Evolutionary conservation across 2,329 filamentous ascomycete species (phyloP), one percentile per base, ranked within the genome.

Genomic region (Emmonsiellopsis sp.): DNA sequence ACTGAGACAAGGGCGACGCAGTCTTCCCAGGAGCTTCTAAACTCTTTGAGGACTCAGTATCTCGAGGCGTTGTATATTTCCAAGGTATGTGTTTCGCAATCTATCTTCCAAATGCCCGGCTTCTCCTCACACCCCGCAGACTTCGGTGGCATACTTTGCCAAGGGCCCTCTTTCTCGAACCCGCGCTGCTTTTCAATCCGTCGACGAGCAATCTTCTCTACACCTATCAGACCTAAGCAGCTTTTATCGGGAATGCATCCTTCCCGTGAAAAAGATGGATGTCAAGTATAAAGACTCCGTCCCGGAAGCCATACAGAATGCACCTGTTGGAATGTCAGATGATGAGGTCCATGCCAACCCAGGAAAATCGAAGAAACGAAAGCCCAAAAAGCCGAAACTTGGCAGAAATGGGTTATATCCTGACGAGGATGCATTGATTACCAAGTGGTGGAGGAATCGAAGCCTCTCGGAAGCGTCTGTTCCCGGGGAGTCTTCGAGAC

Each of bases 141-240:
- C 73, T n/a, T 75, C 74, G 32, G 63, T 77, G 52, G 75, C 74
- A 52, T 77, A 77, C 58, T 77, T 77, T 60, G 74, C 74, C 37
- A 77, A 77, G 63, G 74, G 75, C 4, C 74, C 75, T 13, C 61
- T 77, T 49, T 68, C 74, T 11, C 71, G 75, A 32, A 74, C 71
- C 32, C 70, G 75, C 34, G 68, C 64, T 40, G 65, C 67, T 49
- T 70, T 71, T 34, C 66, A 69, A 53, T 59, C 62, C 8, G 54
- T 61, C 9, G 64, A 58, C n/a, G 45, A 55, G 36, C 56, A 61
- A 31, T 57, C 61, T 10, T 46, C 59, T 5, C 59, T 55, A 45
- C 62, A 58, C 2, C 57, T 63, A 21, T 44, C 53, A 1, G 64
- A 68, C 6, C 60, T 75, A 4, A 58, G 65, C 43, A 63, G 63